phyloP scores from a whole-genome alignment of 148 eudicot species.

The Drosera capensis region DNA sequence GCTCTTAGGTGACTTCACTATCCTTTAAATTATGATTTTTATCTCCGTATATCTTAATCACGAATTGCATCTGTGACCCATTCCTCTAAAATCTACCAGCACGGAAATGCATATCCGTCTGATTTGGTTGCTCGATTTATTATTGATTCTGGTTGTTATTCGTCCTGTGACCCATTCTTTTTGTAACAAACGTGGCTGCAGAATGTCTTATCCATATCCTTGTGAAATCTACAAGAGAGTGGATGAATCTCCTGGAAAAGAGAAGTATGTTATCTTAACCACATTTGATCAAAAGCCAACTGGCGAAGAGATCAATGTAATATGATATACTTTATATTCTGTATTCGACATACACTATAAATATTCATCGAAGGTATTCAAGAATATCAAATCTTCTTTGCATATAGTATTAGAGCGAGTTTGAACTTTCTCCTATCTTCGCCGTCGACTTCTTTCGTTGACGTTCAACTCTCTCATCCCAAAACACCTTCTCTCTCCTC shows the following conservation, averaged over 20 bases:
- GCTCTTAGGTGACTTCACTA: constrained; percentile 60
- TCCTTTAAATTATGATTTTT: neutral
- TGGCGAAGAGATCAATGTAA: constrained; percentile 63
- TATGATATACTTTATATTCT: too few relatives aligned
- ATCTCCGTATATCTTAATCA: neutral
- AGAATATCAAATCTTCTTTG: too few relatives aligned
- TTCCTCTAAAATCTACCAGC: too few relatives aligned
- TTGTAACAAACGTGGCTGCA: constrained; percentile 12
- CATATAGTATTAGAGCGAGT: too few relatives aligned
- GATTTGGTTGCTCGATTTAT: neutral
- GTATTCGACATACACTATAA: too few relatives aligned
- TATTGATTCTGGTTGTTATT: neutral
- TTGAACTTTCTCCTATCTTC: too few relatives aligned
- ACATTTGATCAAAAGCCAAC: constrained; percentile 46
- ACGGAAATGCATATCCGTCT: too few relatives aligned
- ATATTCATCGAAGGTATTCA: too few relatives aligned
- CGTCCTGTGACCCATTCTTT: neutral
- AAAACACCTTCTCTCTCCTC: too few relatives aligned
- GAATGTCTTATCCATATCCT: constrained; percentile 64
- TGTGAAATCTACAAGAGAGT: constrained; percentile 85
- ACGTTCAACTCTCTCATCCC: too few relatives aligned
- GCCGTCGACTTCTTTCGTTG: too few relatives aligned
- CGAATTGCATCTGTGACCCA: too few relatives aligned
- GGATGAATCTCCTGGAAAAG: constrained; percentile 55
- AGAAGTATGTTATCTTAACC: constrained; percentile 55